Conservation (phyloP, 2,329 filamentous ascomycete species). For the Chaetothyriales sp. region DNA sequence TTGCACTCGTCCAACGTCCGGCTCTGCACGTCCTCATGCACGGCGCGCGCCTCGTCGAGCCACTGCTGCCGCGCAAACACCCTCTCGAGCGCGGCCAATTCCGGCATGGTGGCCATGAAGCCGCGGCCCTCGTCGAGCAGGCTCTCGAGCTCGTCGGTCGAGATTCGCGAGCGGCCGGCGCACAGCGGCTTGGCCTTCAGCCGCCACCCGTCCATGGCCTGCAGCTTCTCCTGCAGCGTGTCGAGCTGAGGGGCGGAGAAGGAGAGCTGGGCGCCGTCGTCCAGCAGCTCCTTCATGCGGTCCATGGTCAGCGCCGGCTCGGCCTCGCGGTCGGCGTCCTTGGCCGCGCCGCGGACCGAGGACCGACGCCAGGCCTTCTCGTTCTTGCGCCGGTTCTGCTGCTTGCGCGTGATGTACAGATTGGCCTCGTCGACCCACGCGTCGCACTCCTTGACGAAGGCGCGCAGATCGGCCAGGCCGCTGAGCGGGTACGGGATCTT, state of each 20-base stretch:
- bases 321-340: constrained; percentile 69
- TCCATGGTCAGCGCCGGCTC: constrained; percentile 70
- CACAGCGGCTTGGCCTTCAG: constrained; percentile 58
- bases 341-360: constrained; percentile 56
- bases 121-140: constrained; percentile 76
- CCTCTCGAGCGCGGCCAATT: constrained; percentile 68
- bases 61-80: constrained; percentile 77
- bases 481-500: constrained; percentile 83
- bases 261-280: constrained; percentile 69
- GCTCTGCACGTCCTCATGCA: constrained; percentile 49
- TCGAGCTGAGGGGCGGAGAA: constrained; percentile 90
- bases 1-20: constrained; percentile 66
- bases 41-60: constrained; percentile 62
- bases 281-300: constrained; percentile 73
- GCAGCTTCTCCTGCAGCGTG: constrained; percentile 70
- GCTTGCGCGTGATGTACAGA: constrained; percentile 91
- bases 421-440: constrained; percentile 97
- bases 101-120: constrained; percentile 84
- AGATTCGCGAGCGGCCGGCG: constrained; percentile 48
- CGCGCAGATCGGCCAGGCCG: constrained; percentile 65
- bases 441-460: constrained; percentile 91
- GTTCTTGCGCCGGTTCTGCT: constrained; percentile 91
- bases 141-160: constrained; percentile 68
- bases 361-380: constrained; percentile 72
- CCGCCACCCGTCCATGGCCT: constrained; percentile 75